phyloP scores from a whole-genome alignment of 345 rosid species.

The Eucalyptus erythrocorys region DNA sequence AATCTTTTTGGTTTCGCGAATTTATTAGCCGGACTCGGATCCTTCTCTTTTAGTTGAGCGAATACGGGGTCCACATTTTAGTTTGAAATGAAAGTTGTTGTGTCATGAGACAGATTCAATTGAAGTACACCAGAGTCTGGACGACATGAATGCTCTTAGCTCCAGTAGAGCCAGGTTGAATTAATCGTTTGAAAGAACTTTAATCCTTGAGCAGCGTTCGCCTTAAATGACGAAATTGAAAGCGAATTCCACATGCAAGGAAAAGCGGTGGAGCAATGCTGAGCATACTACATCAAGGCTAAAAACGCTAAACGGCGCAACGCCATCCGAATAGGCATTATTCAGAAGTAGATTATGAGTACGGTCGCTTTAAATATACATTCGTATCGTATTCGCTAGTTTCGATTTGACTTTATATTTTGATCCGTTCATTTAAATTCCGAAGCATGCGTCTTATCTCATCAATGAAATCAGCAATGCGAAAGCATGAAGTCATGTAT shows the following conservation, averaged over 20 bases:
- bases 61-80: neutral
- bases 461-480: neutral
- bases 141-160: neutral
- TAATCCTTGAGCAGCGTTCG: neutral
- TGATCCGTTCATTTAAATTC: too few species aligned
- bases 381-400: accelerated
- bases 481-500: too few species aligned
- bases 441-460: too few species aligned
- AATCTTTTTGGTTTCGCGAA: neutral
- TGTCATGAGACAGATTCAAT: neutral
- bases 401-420: too few species aligned
- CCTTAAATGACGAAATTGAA: neutral
- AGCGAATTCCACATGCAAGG: neutral
- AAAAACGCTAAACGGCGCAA: neutral
- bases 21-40: neutral
- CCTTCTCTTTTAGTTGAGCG: neutral
- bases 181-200: neutral
- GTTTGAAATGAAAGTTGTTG: neutral
- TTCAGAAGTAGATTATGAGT: neutral
- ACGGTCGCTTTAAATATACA: too few species aligned
- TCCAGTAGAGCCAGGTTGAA: neutral
- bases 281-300: neutral
- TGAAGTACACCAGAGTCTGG: neutral
- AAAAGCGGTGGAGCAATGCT: neutral
- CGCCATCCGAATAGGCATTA: neutral